Base-by-base conservation (phyloP, 306 rosid species). In the Boehmeria nivea region DNA sequence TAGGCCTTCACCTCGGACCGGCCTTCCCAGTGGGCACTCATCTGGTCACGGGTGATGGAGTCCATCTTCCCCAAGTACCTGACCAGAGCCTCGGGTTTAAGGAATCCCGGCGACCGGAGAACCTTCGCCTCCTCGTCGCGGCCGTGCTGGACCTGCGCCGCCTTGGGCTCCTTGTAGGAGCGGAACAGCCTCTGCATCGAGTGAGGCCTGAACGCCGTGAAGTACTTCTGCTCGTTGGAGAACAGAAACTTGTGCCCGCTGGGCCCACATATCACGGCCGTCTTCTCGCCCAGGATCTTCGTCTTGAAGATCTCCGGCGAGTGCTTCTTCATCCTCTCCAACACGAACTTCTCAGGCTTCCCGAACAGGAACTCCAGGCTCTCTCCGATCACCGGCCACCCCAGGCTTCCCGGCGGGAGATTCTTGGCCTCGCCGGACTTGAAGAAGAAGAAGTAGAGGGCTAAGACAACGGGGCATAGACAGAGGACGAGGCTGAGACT, bases 331-430 rank as follows among this genome's bases (percentile, higher is more conserved):
- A 34, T 21, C 57, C 76, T 78, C 55, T 68, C 52, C 60, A 60
- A 61, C 36, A 84, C 70, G 43, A 81, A 81, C 1, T 57, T 24
- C 34, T 76, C 78, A 12, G 69, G 74, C 48, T 76, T 68, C 5
- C 71, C 67, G 49, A 72, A 84, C 34, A 77, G 48, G 60, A 84
- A 59, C 64, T 76, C 83, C 24, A 65, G 45, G 18, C 79, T 65
- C 47, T 81, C 94, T 3, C 85, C 85, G 20, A 78, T 33, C 17
- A 81, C n/a, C 2, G 88, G 88, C 81, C 77, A 84, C 6, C 88
- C 94, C 68, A 78, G 67, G 48, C 65, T 80, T 22, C 85, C 87
- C 6, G 81, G 93, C 18, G 93, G 93, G 17, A 81, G 72, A 51
- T 20, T 72, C 57, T 70, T 67, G 16, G 48, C 3, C 14, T 54